Conservation (phyloP, 306 rosid genomes). For the Lotus japonicus region DNA sequence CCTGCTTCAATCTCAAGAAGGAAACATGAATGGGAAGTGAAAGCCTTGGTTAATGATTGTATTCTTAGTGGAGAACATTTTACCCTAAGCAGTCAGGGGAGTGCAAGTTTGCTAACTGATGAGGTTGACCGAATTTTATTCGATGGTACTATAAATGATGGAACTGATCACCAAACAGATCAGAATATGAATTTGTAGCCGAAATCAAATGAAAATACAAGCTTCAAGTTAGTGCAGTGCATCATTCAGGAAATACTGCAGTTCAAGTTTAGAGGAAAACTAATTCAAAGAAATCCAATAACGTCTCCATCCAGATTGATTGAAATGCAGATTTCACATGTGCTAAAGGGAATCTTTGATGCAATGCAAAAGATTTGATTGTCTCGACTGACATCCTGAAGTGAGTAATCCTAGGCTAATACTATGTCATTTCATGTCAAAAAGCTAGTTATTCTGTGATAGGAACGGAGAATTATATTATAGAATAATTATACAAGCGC, state of each 20-base stretch:
- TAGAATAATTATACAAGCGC: too few species aligned
- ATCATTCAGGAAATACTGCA: conserved; percentile 25
- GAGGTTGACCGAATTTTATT: conserved; percentile 20
- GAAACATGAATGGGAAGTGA: conserved; percentile 25
- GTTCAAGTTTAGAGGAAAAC: conserved; percentile 32
- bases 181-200: conserved; percentile 26
- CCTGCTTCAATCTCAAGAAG: conserved; percentile 32
- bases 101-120: conserved; percentile 20
- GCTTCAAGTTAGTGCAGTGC: conserved; percentile 22
- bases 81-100: conserved; percentile 24
- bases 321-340: conserved; percentile 25
- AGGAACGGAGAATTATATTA: too few species aligned
- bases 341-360: conserved; percentile 47
- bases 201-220: conserved; percentile 24
- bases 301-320: conserved; percentile 24
- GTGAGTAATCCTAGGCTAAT: conserved; percentile 38
- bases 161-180: conserved; percentile 18
- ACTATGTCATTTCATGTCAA: not conserved
- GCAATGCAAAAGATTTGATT: conserved; percentile 59
- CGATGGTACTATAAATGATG: conserved; percentile 13
- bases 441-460: not conserved
- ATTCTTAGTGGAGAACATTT: conserved; percentile 20
- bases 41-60: conserved; percentile 16
- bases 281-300: conserved; percentile 31
- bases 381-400: conserved; percentile 69